Percentiles rank a stretch among this genome's conserved stretches.
Evolutionary conservation across 371 early-diverging fungal genomes (phyloP).

Genomic region (Actinomucor elegans): DNA sequence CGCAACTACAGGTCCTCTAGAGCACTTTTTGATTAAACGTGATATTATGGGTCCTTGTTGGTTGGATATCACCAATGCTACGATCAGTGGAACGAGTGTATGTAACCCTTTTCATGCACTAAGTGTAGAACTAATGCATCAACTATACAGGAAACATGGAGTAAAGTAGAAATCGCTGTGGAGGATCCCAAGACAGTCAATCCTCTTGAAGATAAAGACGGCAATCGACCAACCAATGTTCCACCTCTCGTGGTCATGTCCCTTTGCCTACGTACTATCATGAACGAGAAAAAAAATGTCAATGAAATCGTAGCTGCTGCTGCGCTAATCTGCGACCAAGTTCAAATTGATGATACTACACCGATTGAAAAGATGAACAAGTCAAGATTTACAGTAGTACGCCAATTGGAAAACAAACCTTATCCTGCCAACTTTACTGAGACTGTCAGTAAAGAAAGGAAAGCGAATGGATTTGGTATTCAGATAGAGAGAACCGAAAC

Average conservation of each 20-base stretch:
- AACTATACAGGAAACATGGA: constrained; percentile 76
- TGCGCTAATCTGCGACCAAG: constrained; percentile 32
- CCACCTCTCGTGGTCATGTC: constrained; percentile 90
- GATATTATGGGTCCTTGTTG: constrained; percentile 98
- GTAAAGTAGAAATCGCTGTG: constrained; percentile 74
- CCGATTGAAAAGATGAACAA: constrained; percentile 45
- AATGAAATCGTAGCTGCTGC: constrained; percentile 85
- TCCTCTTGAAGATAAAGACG: constrained; percentile 53
- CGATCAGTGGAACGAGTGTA: constrained; percentile 48
- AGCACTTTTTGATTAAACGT: constrained; percentile 89
- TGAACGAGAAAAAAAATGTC: constrained; percentile 75
- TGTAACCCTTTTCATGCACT: no score
- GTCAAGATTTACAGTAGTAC: constrained; percentile 64
- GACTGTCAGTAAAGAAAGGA: constrained; percentile 28
- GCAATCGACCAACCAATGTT: constrained; percentile 34
- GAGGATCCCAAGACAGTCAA: constrained; percentile 71
- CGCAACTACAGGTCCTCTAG: constrained; percentile 84
- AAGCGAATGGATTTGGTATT: constrained; percentile 26
- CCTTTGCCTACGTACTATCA: constrained; percentile 76
- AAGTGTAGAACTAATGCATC: no score
- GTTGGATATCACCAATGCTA: constrained; percentile 66
- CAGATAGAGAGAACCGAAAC: constrained; percentile 61
- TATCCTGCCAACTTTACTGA: constrained; percentile 66
- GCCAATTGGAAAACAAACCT: constrained; percentile 62
- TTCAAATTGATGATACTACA: constrained; percentile 59